Percentiles rank a stretch among this genome's conserved stretches.
phyloP scores from a whole-genome alignment of 202 grass and related monocot genomes.

The Bolboschoenoplectus hybrid region DNA sequence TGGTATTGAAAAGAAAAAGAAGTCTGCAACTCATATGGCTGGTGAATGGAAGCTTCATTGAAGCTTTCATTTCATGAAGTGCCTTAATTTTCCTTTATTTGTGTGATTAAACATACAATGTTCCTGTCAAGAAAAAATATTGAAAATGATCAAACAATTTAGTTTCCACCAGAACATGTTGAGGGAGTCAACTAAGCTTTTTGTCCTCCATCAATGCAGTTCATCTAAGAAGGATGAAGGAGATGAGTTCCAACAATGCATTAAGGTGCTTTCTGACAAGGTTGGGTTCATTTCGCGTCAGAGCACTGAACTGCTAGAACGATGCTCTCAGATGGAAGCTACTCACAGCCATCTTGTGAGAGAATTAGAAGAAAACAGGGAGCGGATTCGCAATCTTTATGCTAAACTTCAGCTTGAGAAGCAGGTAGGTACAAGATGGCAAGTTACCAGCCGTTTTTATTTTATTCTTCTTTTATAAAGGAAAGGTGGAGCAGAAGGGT shows the following conservation, averaged over 20 bases:
- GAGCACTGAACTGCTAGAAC: slow-evolving; percentile 56
- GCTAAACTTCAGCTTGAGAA: slow-evolving; percentile 88
- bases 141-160: background rate
- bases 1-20: background rate
- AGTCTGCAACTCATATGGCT: background rate
- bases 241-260: slow-evolving; percentile 95
- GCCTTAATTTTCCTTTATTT: background rate
- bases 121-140: background rate
- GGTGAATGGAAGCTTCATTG: background rate
- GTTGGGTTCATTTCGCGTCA: slow-evolving; percentile 61
- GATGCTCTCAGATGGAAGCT: slow-evolving; percentile 55
- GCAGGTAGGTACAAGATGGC: slow-evolving; percentile 59
- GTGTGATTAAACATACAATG: background rate
- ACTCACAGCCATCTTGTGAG: slow-evolving; percentile 53
- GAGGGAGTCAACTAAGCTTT: background rate
- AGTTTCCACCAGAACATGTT: background rate
- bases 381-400: slow-evolving; percentile 61
- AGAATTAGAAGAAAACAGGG: slow-evolving; percentile 85
- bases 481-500: background rate
- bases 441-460: background rate
- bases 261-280: slow-evolving; percentile 81
- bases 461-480: background rate
- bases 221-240: slow-evolving; percentile 82
- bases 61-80: slow-evolving; percentile 1
- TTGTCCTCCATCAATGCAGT: slow-evolving; percentile 45